These are phyloP conservation scores for Colletotrichum navitas DNA, from an alignment of 2,329 filamentous ascomycete species.

Conservation along the genomic window DNA sequence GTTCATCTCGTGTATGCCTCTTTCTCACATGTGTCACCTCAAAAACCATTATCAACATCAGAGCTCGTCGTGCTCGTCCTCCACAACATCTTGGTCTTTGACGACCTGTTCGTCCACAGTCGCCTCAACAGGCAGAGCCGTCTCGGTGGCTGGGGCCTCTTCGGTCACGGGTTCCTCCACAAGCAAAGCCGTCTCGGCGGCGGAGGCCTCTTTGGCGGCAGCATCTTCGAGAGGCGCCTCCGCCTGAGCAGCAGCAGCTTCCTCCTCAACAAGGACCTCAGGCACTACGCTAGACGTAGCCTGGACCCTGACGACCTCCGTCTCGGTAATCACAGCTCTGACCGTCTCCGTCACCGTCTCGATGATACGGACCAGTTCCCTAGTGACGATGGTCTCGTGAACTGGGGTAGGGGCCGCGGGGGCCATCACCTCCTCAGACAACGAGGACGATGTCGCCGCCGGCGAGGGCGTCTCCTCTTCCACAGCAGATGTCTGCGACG, in stretches of 20 bases:
- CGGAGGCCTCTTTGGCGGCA: not conserved
- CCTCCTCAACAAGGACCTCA: not conserved
- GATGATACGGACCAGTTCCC: slow-evolving; percentile 50
- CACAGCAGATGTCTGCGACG: not conserved
- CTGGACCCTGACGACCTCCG: slow-evolving; percentile 39
- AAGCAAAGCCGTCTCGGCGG: not conserved
- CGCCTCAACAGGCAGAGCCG: not conserved
- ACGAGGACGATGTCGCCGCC: not conserved
- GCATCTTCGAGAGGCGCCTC: not conserved
- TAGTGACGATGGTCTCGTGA: slow-evolving; percentile 47
- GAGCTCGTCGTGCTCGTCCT: slow-evolving; percentile 5
- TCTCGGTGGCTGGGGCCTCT: not conserved
- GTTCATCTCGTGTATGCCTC: not conserved
- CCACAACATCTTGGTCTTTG: not conserved
- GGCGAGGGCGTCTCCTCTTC: not conserved
- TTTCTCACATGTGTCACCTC: not conserved
- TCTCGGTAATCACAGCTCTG: slow-evolving; percentile 47
- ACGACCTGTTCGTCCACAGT: not conserved
- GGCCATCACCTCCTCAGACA: slow-evolving; percentile 1
- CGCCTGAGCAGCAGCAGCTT: not conserved
- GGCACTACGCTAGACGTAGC: slow-evolving; percentile 13
- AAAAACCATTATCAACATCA: not conserved
- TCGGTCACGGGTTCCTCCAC: not conserved
- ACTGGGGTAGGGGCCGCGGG: slow-evolving; percentile 18
- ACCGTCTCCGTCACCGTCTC: slow-evolving; percentile 51